Base-by-base conservation (phyloP, 73 alveolate genomes). In the Uronychia binucleata region DNA sequence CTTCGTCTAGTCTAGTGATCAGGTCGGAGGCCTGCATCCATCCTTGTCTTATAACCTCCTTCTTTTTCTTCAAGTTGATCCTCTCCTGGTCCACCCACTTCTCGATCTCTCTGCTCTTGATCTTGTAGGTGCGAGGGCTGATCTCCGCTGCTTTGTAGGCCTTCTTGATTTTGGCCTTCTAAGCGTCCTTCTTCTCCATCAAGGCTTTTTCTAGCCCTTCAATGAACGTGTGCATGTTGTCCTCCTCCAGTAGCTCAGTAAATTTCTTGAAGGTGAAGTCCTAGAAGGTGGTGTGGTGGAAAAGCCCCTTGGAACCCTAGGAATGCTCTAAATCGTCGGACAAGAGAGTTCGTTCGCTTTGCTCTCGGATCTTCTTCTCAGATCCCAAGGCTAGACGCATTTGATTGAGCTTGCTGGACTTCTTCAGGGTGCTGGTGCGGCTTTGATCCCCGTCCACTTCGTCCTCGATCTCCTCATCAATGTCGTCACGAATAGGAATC, bases 81-180 rank as follows among this genome's bases (percentile, higher is more conserved):
- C 34, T 58, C 59, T 88, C 94, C 31, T 77, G 81, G 26, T 75
- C 84, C 74, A 77, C 85, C 94, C 94, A 88, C 67, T 46, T 77
- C 57, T 88, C 94, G 0, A 88, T 30, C 1, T 59, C 84, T 0
- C 28, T 28, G 32, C 78, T 88, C 82, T 78, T 81, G 32, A 60
- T 33, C 25, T 58, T 31, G 57, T 81, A 88, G 1, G 83, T 78
- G 13, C 83, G 0, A 14, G 74, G 88, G 1, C 78, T 32, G 27
- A 74, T 74, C 32, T 82, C 33, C 11, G 76, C 67, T 5, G 58
- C 87, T 26, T 75, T 11, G 57, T 67, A 77, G 26, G 78, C 90
- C 29, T 76, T 25, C 31, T 74, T 82, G 5, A 79, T 28, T 19
- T 35, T 34, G 1, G 31, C 86, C 75, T 77, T 78, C 60, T 75